Evolutionary conservation across 2,329 filamentous ascomycete species (phyloP).

Genomic region (Diaporthe capsici): DNA sequence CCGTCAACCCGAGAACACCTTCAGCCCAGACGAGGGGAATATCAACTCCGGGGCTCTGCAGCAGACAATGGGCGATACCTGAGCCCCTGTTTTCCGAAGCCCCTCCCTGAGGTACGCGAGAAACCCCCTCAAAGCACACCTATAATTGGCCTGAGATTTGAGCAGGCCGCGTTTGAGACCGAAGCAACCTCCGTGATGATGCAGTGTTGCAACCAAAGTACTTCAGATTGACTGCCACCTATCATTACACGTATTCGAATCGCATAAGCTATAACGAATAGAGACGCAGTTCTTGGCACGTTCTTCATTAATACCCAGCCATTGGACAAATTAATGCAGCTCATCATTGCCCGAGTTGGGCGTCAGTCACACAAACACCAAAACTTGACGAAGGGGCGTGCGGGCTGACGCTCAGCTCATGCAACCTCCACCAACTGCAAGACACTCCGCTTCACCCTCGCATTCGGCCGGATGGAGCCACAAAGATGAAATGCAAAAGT

Average conservation of each 20-base stretch:
- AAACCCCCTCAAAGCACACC: too few relatives aligned
- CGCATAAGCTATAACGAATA: not conserved
- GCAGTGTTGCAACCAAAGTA: too few relatives aligned
- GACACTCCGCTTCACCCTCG: not conserved
- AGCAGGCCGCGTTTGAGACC: too few relatives aligned
- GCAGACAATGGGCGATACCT: too few relatives aligned
- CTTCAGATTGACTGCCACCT: not conserved
- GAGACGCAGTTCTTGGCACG: not conserved
- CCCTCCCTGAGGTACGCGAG: too few relatives aligned
- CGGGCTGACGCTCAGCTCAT: not conserved
- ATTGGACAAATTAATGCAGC: not conserved
- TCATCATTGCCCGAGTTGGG: not conserved
- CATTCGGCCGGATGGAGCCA: not conserved
- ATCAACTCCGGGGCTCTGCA: too few relatives aligned
- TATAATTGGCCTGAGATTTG: too few relatives aligned
- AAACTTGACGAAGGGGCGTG: not conserved
- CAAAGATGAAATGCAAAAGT: not conserved
- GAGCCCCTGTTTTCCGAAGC: too few relatives aligned
- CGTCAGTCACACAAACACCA: not conserved
- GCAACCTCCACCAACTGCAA: not conserved
- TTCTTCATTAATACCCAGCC: not conserved
- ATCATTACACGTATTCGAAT: not conserved
- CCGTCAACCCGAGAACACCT: too few relatives aligned
- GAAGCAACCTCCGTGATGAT: too few relatives aligned
- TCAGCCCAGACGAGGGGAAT: too few relatives aligned